Evolutionary conservation across 1,284 basidiomycete species (phyloP).

Genomic region (Xerocomus amazonicus): DNA sequence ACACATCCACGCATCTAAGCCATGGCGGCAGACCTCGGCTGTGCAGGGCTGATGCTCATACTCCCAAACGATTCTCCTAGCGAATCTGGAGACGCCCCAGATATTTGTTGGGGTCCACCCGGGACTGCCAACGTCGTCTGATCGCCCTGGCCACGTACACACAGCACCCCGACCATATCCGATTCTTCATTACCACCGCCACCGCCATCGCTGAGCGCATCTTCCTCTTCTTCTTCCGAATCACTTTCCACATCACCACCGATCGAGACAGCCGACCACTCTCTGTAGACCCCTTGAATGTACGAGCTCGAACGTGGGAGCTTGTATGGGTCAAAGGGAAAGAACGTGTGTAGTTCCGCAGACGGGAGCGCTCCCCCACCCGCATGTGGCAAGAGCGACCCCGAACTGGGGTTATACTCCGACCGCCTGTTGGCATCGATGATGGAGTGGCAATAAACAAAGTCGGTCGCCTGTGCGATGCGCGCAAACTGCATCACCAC

Average conservation of each 20-base stretch:
- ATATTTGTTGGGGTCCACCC: constrained; percentile 23
- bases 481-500: constrained; percentile 95
- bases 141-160: background rate
- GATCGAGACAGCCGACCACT: constrained; percentile 75
- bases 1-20: constrained; percentile 15
- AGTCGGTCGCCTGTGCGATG: constrained; percentile 86
- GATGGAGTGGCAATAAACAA: constrained; percentile 94
- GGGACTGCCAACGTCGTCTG: background rate
- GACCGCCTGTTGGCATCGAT: constrained; percentile 79
- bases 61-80: constrained; percentile 65
- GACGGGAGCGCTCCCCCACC: constrained; percentile 41
- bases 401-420: constrained; percentile 36
- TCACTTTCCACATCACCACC: constrained; percentile 68
- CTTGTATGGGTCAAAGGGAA: constrained; percentile 98
- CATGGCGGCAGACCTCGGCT: constrained; percentile 13
- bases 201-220: constrained; percentile 26
- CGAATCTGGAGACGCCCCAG: constrained; percentile 4
- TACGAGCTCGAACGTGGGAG: constrained; percentile 72
- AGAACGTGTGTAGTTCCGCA: constrained; percentile 88
- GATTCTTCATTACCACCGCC: too few species aligned
- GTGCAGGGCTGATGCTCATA: constrained; percentile 74
- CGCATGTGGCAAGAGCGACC: constrained; percentile 33
- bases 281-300: constrained; percentile 70
- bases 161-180: background rate
- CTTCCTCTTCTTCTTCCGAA: constrained; percentile 45